Evolutionary conservation across 2,329 filamentous ascomycete species (phyloP).

Genomic region (Monosporascus sp.): DNA sequence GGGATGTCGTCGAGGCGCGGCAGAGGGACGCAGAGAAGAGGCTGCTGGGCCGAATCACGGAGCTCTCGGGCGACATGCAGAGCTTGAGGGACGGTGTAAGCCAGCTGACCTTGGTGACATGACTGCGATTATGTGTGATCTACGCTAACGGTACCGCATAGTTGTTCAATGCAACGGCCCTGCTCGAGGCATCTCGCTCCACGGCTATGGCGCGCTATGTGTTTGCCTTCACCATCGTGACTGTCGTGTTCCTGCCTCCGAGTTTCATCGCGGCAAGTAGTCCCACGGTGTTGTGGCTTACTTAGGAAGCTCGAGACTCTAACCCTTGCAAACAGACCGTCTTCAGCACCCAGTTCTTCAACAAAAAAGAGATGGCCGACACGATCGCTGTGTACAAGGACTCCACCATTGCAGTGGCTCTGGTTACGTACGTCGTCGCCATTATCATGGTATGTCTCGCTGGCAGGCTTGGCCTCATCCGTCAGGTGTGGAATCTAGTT

Average conservation of each 20-base stretch:
- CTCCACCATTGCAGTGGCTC: neutral
- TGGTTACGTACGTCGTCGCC: neutral
- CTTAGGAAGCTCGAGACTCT: neutral
- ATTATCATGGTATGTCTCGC: neutral
- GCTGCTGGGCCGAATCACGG: neutral
- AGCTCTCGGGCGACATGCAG: neutral
- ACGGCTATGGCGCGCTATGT: neutral
- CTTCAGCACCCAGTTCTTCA: neutral
- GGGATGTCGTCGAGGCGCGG: neutral
- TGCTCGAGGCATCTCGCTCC: neutral
- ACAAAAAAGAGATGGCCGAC: neutral
- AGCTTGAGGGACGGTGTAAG: neutral
- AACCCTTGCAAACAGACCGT: neutral
- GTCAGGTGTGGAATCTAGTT: neutral
- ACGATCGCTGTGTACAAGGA: neutral
- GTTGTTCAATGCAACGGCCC: neutral
- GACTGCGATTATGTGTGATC: neutral
- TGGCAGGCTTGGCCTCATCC: neutral
- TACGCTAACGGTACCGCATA: neutral
- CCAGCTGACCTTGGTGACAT: neutral
- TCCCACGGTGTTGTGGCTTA: neutral
- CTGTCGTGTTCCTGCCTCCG: neutral
- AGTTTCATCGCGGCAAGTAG: neutral
- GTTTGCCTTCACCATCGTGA: neutral
- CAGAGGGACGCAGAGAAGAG: neutral